phyloP scores from a whole-genome alignment of 805 yeast species.

The Zygosaccharomyces bisporus region DNA sequence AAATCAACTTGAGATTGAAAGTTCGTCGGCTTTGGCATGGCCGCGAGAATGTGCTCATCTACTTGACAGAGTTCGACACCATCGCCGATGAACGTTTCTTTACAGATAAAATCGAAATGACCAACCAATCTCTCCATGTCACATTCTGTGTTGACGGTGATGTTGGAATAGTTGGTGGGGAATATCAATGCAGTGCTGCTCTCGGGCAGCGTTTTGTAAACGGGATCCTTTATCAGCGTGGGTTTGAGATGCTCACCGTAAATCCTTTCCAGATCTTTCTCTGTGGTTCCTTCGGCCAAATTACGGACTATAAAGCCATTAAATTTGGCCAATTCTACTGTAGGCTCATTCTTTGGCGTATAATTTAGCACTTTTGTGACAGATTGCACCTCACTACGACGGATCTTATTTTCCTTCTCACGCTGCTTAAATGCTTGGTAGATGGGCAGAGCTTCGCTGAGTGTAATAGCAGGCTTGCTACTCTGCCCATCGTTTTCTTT shows the following conservation, averaged over 20 bases:
- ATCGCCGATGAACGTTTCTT: constrained; percentile 28
- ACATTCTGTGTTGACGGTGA: constrained; percentile 40
- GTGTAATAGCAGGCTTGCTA: constrained; percentile 22
- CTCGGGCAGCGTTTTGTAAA: constrained; percentile 15
- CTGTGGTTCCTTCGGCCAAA: constrained; percentile 50
- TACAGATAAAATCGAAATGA: constrained; percentile 25
- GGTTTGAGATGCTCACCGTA: constrained; percentile 32
- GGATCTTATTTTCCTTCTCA: constrained; percentile 34
- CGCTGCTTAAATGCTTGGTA: constrained; percentile 40
- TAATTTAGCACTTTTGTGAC: constrained; percentile 26
- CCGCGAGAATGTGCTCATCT: constrained; percentile 9
- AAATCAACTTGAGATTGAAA: neutral
- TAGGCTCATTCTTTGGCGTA: constrained; percentile 22
- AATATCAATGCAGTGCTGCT: constrained; percentile 19
- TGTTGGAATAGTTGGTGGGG: constrained; percentile 36
- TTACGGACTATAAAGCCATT: constrained; percentile 56
- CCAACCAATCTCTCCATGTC: constrained; percentile 43
- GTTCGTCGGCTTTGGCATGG: neutral
- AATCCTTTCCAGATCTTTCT: constrained; percentile 40
- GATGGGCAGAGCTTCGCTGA: constrained; percentile 39
- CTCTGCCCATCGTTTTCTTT: constrained; percentile 29
- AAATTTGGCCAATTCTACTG: constrained; percentile 32
- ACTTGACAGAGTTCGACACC: constrained; percentile 23
- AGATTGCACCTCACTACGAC: constrained; percentile 29
- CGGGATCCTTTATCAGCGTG: constrained; percentile 30